These are phyloP conservation scores for Albizia julibrissin DNA, from an alignment of 306 rosid species.

Conservation along the genomic window DNA sequence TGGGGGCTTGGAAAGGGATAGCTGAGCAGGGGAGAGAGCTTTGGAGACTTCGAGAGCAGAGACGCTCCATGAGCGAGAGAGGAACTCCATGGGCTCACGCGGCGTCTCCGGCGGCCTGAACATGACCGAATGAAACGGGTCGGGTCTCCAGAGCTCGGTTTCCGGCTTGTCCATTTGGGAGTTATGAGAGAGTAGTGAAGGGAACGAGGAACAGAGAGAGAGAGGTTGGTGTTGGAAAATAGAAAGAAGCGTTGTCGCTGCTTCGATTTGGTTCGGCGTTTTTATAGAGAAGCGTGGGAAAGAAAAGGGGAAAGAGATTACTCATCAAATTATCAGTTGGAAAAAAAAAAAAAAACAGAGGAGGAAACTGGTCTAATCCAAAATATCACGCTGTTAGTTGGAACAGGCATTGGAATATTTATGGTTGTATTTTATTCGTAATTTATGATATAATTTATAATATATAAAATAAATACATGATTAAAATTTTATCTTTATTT, in stretches of 20 bases:
- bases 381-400: too few species aligned
- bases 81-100: slow-evolving; percentile 83
- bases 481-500: too few species aligned
- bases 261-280: slow-evolving; percentile 12
- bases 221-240: background rate
- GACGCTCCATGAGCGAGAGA: slow-evolving; percentile 89
- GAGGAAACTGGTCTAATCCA: background rate
- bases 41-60: slow-evolving; percentile 83
- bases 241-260: background rate
- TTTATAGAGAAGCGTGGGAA: slow-evolving; percentile 34
- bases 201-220: background rate
- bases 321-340: background rate
- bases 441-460: too few species aligned
- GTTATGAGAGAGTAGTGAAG: background rate
- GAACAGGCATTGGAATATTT: too few species aligned
- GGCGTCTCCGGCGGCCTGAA: slow-evolving; percentile 78
- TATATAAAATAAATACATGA: too few species aligned
- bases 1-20: slow-evolving; percentile 40
- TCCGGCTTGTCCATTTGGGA: slow-evolving; percentile 44
- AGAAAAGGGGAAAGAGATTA: background rate
- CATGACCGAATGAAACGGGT: slow-evolving; percentile 42
- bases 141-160: slow-evolving; percentile 54
- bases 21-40: slow-evolving; percentile 65
- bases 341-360: background rate
- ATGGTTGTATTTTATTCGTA: too few species aligned